Conservation (phyloP, 495 filamentous ascomycete genomes). For the Penicillium macrosclerotiorum region DNA sequence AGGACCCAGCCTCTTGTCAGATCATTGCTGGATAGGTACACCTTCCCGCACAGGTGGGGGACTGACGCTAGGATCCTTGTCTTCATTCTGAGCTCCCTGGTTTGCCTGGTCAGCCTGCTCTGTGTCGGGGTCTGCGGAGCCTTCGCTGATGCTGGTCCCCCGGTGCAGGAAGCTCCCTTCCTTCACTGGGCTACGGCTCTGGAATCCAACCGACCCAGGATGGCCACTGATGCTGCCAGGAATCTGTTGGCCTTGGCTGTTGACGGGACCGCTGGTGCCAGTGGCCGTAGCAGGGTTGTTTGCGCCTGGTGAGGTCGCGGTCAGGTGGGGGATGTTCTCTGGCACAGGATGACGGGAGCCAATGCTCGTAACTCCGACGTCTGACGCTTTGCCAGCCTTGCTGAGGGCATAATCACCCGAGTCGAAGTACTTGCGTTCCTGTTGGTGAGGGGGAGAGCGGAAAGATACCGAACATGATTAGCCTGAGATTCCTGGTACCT, state of each 20-base stretch:
- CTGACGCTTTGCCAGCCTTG: conserved; percentile 95
- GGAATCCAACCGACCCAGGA: conserved; percentile 48
- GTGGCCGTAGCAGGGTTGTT: conserved; percentile 35
- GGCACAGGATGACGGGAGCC: conserved; percentile 92
- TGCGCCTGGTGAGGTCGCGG: conserved; percentile 66
- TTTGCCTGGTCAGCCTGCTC: too few species aligned
- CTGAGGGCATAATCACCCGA: conserved; percentile 96
- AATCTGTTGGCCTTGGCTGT: conserved; percentile 39
- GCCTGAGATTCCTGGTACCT: not conserved
- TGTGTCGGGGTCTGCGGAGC: conserved; percentile 43
- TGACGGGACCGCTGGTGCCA: conserved; percentile 43
- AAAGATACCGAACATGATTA: conserved; percentile 1
- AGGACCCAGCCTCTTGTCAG: not conserved
- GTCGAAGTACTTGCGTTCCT: conserved; percentile 99
- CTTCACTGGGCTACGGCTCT: conserved; percentile 78
- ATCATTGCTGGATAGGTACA: conserved; percentile 61
- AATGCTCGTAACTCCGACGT: conserved; percentile 89
- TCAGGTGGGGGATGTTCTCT: conserved; percentile 91
- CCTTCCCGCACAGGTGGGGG: conserved; percentile 52
- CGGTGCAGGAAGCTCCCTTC: conserved; percentile 81
- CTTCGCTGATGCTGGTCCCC: conserved; percentile 70
- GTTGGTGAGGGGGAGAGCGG: not conserved
- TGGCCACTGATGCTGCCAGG: conserved; percentile 47
- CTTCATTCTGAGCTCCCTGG: conserved; percentile 30
- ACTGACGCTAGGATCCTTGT: conserved; percentile 40